Evolutionary conservation across 176 grass and related monocot species (phyloP).

Genomic region (Bromus sterilis): DNA sequence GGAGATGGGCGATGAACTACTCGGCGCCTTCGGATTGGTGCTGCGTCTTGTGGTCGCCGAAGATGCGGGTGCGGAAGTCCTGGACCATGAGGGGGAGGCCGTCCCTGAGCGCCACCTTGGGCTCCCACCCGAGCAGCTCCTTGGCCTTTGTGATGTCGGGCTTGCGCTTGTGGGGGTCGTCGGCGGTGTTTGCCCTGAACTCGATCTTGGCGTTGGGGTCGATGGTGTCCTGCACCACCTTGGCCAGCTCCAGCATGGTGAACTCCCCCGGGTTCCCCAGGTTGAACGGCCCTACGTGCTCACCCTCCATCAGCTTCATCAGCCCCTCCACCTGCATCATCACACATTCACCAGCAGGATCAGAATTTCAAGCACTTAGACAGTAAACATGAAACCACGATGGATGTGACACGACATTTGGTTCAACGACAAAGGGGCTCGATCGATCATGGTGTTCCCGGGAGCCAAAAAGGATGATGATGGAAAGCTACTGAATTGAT

Average conservation of each 20-base stretch:
- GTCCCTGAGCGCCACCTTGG: slow-evolving; percentile 51
- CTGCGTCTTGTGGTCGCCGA: slow-evolving; percentile 49
- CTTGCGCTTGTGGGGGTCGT: slow-evolving; percentile 94
- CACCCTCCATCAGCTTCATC: slow-evolving; percentile 89
- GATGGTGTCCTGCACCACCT: slow-evolving; percentile 90
- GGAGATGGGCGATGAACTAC: not conserved
- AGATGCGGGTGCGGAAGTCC: slow-evolving; percentile 74
- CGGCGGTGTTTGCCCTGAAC: slow-evolving; percentile 70
- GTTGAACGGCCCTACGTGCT: slow-evolving; percentile 80
- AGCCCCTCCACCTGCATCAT: slow-evolving; percentile 54
- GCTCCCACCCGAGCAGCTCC: slow-evolving; percentile 76
- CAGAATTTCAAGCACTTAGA: too few species aligned
- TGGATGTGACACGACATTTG: not conserved
- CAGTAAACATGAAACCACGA: too few species aligned
- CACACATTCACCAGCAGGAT: too few species aligned
- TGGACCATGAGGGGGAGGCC: slow-evolving; percentile 77
- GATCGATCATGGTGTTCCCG: not conserved
- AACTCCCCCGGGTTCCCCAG: slow-evolving; percentile 84
- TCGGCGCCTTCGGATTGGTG: not conserved
- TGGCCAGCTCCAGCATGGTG: slow-evolving; percentile 89
- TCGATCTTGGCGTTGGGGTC: slow-evolving; percentile 63
- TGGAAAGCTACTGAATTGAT: not conserved
- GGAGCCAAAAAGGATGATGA: not conserved
- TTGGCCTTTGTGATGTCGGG: slow-evolving; percentile 76
- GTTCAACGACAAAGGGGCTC: not conserved